Percentiles rank a stretch among this genome's conserved stretches.
Conservation (phyloP, 2,329 filamentous ascomycete genomes). For the Elsinoe ampelina region DNA sequence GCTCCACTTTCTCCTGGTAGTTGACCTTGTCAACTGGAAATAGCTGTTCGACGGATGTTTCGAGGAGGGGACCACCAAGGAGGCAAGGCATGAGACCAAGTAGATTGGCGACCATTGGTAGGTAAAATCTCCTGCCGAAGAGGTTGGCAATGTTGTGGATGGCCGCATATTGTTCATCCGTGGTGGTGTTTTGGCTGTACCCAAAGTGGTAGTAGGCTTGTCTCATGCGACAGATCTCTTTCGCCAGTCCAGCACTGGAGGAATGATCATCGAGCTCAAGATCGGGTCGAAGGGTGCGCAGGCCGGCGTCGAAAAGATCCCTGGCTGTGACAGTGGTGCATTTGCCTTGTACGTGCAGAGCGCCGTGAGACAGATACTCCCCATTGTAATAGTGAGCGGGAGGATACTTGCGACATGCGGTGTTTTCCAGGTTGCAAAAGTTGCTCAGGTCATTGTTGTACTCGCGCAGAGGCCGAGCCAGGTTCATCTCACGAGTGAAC, state of each 20-base stretch:
- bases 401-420: background rate
- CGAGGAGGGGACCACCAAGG: background rate
- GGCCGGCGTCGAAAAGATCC: background rate
- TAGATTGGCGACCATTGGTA: background rate
- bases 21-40: background rate
- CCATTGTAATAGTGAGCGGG: background rate
- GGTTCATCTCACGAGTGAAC: background rate
- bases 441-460: background rate
- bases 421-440: background rate
- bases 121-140: background rate
- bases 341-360: background rate
- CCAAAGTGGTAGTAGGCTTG: background rate
- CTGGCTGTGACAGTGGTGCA: background rate
- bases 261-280: background rate
- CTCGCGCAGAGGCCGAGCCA: background rate
- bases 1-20: background rate
- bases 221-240: background rate
- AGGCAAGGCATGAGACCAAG: background rate
- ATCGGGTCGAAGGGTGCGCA: background rate
- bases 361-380: background rate
- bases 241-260: background rate
- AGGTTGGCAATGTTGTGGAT: background rate
- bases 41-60: background rate
- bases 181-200: background rate
- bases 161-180: background rate